phyloP scores from a whole-genome alignment of 2,329 filamentous ascomycete species.

The Apiospora arundinis region DNA sequence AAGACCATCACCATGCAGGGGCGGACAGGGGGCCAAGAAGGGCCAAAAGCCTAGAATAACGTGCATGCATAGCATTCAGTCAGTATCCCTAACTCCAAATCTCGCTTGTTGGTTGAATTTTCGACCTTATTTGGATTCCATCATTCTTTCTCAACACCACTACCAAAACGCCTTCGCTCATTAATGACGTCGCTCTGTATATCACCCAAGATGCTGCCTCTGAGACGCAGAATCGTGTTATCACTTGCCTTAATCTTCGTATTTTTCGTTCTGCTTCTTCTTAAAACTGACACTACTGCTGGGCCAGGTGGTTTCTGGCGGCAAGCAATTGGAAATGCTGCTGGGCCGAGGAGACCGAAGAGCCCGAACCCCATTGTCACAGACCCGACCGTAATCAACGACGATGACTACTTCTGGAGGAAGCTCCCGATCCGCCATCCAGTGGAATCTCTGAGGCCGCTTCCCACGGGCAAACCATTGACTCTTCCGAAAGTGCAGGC shows the following conservation, averaged over 20 bases:
- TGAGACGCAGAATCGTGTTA: not conserved
- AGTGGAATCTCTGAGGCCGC: constrained; percentile 31
- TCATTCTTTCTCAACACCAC: not conserved
- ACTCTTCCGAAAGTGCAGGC: constrained; percentile 33
- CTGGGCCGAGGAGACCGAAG: too few species aligned
- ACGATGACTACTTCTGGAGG: constrained; percentile 37
- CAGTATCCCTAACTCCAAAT: not conserved
- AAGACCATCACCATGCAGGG: not conserved
- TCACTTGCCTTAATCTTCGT: not conserved
- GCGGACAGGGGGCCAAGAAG: too few species aligned
- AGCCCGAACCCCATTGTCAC: not conserved
- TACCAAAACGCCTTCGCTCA: too few species aligned
- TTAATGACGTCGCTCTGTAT: not conserved
- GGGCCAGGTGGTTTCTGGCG: not conserved
- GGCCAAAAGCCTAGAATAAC: too few species aligned
- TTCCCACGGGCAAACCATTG: constrained; percentile 31
- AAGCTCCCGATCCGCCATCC: constrained; percentile 34
- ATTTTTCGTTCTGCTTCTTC: not conserved
- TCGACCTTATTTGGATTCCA: too few species aligned
- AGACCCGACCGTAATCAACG: constrained; percentile 28
- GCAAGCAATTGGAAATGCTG: not conserved
- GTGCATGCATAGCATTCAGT: too few species aligned
- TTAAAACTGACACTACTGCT: not conserved
- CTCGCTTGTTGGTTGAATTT: too few species aligned
- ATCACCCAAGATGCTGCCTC: not conserved